Evolutionary conservation across 257 asterid genomes (phyloP).

Genomic region (Thymus quinquecostatus): DNA sequence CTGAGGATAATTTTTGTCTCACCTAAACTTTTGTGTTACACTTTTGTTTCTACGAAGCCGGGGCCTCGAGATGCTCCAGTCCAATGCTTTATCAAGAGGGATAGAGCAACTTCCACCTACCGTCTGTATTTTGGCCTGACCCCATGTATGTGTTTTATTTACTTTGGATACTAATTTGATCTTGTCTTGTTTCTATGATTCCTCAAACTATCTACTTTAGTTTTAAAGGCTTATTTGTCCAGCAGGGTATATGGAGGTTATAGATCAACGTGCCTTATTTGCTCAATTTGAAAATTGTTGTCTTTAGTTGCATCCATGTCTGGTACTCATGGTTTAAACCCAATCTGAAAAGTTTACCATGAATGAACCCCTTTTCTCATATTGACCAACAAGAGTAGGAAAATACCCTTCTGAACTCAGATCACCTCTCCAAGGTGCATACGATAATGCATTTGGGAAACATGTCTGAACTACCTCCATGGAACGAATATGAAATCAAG

Average conservation of each 20-base stretch:
- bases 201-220: not conserved
- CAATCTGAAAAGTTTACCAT: not conserved
- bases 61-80: constrained; percentile 94
- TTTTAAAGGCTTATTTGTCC: not conserved
- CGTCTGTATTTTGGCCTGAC: constrained; percentile 77
- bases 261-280: not conserved
- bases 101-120: constrained; percentile 70
- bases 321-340: constrained; percentile 7
- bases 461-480: not conserved
- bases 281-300: not conserved
- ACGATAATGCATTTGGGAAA: constrained; percentile 3
- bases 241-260: not conserved
- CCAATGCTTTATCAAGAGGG: constrained; percentile 91
- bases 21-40: not conserved
- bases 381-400: not conserved
- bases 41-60: constrained; percentile 50
- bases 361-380: not conserved
- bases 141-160: constrained; percentile 66
- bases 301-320: not conserved
- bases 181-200: not conserved
- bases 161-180: not conserved
- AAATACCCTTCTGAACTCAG: not conserved
- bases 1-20: constrained; percentile 15
- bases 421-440: not conserved
- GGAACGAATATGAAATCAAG: not conserved